A percentile compares a stretch with the other conserved stretches of the same genome.
Conservation (phyloP, 2,329 filamentous ascomycete genomes). For the Ascochyta koolunga region DNA sequence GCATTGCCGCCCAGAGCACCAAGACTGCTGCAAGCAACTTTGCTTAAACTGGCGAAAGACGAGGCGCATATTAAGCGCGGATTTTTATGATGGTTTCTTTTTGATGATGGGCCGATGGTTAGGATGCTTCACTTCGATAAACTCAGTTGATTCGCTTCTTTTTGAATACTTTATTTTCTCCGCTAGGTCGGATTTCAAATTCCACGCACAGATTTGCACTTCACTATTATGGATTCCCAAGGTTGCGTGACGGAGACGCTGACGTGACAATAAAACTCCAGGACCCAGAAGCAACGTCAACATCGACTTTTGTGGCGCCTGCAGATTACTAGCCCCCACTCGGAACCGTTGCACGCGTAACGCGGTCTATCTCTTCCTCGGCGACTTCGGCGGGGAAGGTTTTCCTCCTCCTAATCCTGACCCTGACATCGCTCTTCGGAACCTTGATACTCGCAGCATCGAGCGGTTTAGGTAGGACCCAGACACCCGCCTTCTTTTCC, state of each 20-base stretch:
- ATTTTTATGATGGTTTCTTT: slow-evolving; percentile 6
- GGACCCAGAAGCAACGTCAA: no score
- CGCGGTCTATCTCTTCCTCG: slow-evolving; percentile 9
- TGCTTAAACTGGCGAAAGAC: slow-evolving; percentile 10
- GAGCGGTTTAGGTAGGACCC: slow-evolving; percentile 59
- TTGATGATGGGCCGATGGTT: slow-evolving; percentile 12
- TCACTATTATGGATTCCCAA: neutral
- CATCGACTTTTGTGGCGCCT: neutral
- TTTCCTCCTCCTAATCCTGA: slow-evolving; percentile 56
- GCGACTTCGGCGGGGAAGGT: slow-evolving; percentile 11
- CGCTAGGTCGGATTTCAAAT: slow-evolving; percentile 1
- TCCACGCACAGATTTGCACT: slow-evolving; percentile 5
- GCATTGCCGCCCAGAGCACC: slow-evolving; percentile 44
- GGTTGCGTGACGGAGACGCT: no score
- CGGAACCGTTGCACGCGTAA: neutral
- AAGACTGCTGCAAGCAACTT: slow-evolving; percentile 45
- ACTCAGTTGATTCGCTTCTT: slow-evolving; percentile 11
- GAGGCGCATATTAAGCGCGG: neutral
- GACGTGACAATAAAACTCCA: no score
- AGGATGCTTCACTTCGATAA: slow-evolving; percentile 4
- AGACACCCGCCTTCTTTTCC: slow-evolving; percentile 42
- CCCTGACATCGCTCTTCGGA: slow-evolving; percentile 60
- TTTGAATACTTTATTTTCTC: slow-evolving; percentile 1
- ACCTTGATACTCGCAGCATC: slow-evolving; percentile 56
- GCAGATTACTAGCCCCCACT: neutral